Percentiles rank a stretch among this genome's conserved stretches.
These are phyloP conservation scores for Backusella sp. DNA, from an alignment of 192 early-diverging fungal genomes.

Conservation along the genomic window DNA sequence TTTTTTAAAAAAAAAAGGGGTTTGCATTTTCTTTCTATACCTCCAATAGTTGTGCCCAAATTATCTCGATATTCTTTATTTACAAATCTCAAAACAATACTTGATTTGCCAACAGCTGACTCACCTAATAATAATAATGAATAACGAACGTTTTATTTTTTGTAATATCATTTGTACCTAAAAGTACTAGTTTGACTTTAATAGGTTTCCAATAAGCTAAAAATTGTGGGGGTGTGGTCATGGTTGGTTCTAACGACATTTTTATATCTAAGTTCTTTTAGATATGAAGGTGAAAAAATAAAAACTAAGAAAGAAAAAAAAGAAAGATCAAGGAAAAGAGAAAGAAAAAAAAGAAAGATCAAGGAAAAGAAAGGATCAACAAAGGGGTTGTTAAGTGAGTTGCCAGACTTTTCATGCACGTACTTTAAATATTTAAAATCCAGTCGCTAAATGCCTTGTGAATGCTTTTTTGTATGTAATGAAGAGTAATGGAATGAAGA, in stretches of 20 bases:
- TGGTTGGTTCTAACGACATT: not conserved
- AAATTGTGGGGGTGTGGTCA: constrained; percentile 2
- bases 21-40: constrained; percentile 27
- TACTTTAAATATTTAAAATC: constrained; percentile 2
- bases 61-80: constrained; percentile 96
- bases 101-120: constrained; percentile 97
- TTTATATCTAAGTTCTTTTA: not conserved
- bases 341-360: not conserved
- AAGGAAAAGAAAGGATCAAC: not conserved
- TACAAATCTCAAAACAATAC: constrained; percentile 93
- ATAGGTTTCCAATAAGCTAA: constrained; percentile 62
- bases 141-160: not conserved
- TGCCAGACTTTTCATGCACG: not conserved
- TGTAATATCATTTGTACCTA: constrained; percentile 46
- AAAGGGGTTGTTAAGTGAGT: not conserved
- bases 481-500: not conserved
- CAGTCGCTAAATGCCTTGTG: not conserved
- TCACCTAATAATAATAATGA: constrained; percentile 49
- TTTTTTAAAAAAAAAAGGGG: not conserved
- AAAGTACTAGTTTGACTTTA: constrained; percentile 92
- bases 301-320: not conserved
- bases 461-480: not conserved
- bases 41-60: constrained; percentile 98
- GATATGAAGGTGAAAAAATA: not conserved
- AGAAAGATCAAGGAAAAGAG: not conserved